Percentiles rank a stretch among this genome's conserved stretches.
These are phyloP conservation scores for Aegilops speltoides DNA, from an alignment of 176 grass and related monocot species.

Conservation along the genomic window DNA sequence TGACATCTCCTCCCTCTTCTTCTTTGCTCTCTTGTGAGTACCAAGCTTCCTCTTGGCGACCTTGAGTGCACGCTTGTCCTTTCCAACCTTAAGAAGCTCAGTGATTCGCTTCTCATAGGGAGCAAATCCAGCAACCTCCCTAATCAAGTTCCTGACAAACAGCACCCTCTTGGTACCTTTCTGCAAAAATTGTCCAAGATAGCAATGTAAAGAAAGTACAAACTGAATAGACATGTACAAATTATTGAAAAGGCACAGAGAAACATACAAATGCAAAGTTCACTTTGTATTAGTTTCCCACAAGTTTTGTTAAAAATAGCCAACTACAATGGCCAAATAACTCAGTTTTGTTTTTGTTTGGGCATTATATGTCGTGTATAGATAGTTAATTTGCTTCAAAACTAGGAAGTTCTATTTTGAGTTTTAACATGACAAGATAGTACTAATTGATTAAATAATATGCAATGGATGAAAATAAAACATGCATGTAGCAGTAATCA, in stretches of 20 bases:
- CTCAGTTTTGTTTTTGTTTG: not conserved
- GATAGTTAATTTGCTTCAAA: not conserved
- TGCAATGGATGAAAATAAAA: not conserved
- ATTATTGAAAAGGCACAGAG: not conserved
- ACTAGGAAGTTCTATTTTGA: not conserved
- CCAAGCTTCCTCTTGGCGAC: constrained; percentile 64
- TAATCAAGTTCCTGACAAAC: constrained; percentile 53
- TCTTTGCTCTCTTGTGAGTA: constrained; percentile 75
- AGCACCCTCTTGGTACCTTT: constrained; percentile 52
- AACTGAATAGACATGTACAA: not conserved
- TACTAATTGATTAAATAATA: not conserved
- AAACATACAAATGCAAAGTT: not conserved
- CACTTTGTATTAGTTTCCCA: too few species aligned
- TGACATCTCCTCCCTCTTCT: constrained; percentile 68
- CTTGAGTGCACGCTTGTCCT: constrained; percentile 64
- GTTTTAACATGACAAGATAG: not conserved
- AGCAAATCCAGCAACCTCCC: constrained; percentile 61
- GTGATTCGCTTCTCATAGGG: constrained; percentile 63
- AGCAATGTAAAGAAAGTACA: not conserved
- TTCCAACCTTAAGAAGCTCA: constrained; percentile 67
- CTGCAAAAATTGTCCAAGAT: constrained; percentile 7
- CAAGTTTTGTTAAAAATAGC: too few species aligned
- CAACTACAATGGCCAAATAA: not conserved
- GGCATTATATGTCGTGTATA: not conserved
- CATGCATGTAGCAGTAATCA: not conserved